Evolutionary conservation across 768 basidiomycete species (phyloP).

Genomic region (Pisolithus marmoratus): DNA sequence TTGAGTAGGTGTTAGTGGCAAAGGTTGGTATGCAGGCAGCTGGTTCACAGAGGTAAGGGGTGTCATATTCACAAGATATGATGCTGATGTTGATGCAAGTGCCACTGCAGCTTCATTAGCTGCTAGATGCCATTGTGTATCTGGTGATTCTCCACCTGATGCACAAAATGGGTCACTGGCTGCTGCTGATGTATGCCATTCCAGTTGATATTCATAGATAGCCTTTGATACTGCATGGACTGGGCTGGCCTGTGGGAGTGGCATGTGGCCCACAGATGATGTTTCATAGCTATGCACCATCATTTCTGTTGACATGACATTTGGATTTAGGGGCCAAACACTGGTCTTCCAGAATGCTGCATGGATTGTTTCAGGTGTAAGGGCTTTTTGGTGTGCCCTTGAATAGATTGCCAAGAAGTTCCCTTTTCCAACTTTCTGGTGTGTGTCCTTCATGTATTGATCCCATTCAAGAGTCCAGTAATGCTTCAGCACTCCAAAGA

Average conservation of each 20-base stretch:
- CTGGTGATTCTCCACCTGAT: not conserved
- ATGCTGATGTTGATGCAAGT: conserved; percentile 6
- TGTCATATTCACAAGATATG: conserved; percentile 3
- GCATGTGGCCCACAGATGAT: conserved; percentile 8
- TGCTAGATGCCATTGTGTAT: not conserved
- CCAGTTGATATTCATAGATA: not conserved
- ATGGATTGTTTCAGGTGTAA: too few relatives aligned
- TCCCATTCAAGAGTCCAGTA: too few relatives aligned
- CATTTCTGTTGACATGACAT: conserved; percentile 22
- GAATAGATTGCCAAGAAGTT: too few relatives aligned
- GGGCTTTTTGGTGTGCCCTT: too few relatives aligned
- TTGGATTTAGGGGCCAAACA: too few relatives aligned
- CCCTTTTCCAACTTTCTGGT: too few relatives aligned
- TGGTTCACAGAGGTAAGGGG: conserved; percentile 1
- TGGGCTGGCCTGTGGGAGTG: not conserved
- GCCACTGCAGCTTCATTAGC: not conserved
- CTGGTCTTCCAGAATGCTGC: too few relatives aligned
- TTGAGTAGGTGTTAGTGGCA: not conserved
- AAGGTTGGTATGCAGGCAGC: not conserved
- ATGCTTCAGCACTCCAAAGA: too few relatives aligned
- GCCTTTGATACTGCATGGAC: not conserved
- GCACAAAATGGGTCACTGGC: too few relatives aligned
- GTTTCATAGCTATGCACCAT: conserved; percentile 20
- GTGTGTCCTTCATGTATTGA: too few relatives aligned
- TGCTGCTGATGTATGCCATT: conserved; percentile 2